A percentile compares a stretch with the other conserved stretches of the same genome.
Evolutionary conservation across 441 rosid species (phyloP).

Genomic region (Raphanus hybrid): DNA sequence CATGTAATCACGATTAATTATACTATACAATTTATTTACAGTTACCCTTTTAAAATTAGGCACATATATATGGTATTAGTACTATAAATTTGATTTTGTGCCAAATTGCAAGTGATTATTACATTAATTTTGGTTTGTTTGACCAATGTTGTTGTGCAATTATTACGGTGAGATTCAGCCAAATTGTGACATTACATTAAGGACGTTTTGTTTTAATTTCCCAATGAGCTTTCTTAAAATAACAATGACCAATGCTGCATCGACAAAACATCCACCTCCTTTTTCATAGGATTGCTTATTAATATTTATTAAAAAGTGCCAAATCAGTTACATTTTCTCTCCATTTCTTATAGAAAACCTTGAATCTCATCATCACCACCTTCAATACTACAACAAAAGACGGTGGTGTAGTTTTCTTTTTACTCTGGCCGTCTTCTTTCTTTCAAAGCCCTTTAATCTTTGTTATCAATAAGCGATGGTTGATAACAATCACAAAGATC

Average conservation of each 20-base stretch:
- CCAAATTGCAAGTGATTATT: not conserved
- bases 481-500: constrained; percentile 40
- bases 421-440: not conserved
- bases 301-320: not conserved
- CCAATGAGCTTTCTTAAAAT: constrained; percentile 10
- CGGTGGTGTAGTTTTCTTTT: not conserved
- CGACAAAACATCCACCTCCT: not conserved
- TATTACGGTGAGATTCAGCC: constrained; percentile 4
- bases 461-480: constrained; percentile 31
- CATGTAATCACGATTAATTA: not conserved
- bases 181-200: not conserved
- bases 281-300: not conserved
- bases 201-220: not conserved
- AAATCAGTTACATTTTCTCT: not conserved
- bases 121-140: not conserved
- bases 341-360: constrained; percentile 19
- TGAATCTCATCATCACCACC: constrained; percentile 15
- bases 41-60: not conserved
- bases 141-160: constrained; percentile 17
- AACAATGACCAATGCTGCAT: constrained; percentile 2
- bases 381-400: not conserved
- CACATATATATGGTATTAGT: not conserved
- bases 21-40: not conserved
- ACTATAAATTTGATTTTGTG: not conserved
- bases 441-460: not conserved